Percentiles rank a stretch among this genome's conserved stretches.
These are phyloP conservation scores for Thalassiosira exigua DNA, from an alignment of 352 stramenopile genomes.

Conservation along the genomic window DNA sequence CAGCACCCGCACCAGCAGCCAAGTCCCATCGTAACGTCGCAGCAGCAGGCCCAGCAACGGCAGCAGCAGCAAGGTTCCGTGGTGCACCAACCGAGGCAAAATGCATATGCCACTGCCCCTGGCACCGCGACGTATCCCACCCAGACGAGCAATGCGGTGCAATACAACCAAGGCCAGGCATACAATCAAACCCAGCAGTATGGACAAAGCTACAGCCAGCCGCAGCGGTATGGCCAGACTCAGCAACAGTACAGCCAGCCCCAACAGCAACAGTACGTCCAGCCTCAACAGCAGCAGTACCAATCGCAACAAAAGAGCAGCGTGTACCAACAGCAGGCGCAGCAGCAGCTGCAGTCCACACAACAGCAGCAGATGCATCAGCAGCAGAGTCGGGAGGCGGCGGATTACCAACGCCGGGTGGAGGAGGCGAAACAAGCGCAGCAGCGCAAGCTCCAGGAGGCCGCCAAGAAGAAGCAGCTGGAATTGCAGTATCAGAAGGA, in stretches of 20 bases:
- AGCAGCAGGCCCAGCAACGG: conserved; percentile 24
- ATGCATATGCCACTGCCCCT: neutral
- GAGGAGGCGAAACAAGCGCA: conserved; percentile 30
- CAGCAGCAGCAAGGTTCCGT: conserved; percentile 15
- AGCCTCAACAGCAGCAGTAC: conserved; percentile 27
- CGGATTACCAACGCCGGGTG: conserved; percentile 21
- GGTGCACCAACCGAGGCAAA: conserved; percentile 15
- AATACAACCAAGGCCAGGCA: conserved; percentile 22
- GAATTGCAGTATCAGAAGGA: conserved; percentile 13
- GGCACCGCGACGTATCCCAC: no score
- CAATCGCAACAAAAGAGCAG: neutral
- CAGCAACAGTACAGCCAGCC: conserved; percentile 26
- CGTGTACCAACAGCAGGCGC: conserved; percentile 1
- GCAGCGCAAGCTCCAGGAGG: conserved; percentile 37
- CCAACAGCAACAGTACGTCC: conserved; percentile 7
- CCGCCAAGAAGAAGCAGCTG: conserved; percentile 20
- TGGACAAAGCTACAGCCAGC: conserved; percentile 16
- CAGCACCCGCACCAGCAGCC: conserved; percentile 16
- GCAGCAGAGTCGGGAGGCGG: no score
- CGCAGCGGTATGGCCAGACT: conserved; percentile 10
- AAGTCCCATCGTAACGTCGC: neutral
- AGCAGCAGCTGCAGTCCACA: conserved; percentile 15
- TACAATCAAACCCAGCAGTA: conserved; percentile 16
- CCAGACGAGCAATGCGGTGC: conserved; percentile 4
- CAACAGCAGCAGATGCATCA: conserved; percentile 17